These are phyloP conservation scores for Talinum fruticosum DNA, from an alignment of 148 eudicot species.

Conservation along the genomic window DNA sequence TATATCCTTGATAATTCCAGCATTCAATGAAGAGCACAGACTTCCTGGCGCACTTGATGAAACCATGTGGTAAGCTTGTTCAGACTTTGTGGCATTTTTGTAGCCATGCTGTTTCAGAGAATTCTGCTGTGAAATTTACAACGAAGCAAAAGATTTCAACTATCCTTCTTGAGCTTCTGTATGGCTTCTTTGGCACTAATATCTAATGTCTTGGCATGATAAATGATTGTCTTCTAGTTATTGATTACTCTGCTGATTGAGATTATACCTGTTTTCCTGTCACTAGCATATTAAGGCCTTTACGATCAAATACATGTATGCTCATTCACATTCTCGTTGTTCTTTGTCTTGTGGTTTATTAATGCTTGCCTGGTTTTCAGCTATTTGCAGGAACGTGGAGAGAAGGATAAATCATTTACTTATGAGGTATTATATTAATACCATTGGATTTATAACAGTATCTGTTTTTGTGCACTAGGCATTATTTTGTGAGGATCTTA, in stretches of 20 bases:
- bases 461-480: too few relatives aligned
- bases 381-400: conserved; percentile 82
- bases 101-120: not conserved
- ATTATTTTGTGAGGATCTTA: too few relatives aligned
- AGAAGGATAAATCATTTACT: conserved; percentile 72
- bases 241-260: not conserved
- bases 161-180: not conserved
- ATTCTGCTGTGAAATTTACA: not conserved
- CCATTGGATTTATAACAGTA: not conserved
- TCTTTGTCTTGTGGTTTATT: not conserved
- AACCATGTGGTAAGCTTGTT: conserved; percentile 60
- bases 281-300: not conserved
- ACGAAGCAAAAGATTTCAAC: not conserved
- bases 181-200: not conserved
- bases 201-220: not conserved
- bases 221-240: not conserved
- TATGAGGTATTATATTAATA: conserved; percentile 63
- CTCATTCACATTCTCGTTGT: not conserved
- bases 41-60: conserved; percentile 88
- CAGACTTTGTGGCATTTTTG: not conserved
- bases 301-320: not conserved
- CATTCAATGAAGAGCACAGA: conserved; percentile 90
- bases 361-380: conserved; percentile 39
- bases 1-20: conserved; percentile 85
- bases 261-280: not conserved